A percentile compares a stretch with the other conserved stretches of the same genome.
phyloP scores from a whole-genome alignment of 805 yeast genomes.

The Priceomyces haplophilus region DNA sequence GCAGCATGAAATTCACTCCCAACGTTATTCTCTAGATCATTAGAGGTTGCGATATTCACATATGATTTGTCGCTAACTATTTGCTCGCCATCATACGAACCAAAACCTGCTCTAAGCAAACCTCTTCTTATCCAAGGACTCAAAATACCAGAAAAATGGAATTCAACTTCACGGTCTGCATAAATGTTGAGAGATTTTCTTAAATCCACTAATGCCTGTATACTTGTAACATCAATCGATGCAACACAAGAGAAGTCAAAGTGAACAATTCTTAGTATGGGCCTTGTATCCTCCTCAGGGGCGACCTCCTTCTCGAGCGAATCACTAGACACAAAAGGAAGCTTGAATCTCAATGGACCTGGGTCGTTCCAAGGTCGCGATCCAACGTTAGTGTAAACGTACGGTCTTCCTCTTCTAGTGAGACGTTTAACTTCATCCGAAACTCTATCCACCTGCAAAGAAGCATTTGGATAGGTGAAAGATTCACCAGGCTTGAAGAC shows the following conservation, averaged over 20 bases:
- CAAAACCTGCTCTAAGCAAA: slow-evolving; percentile 74
- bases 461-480: slow-evolving; percentile 77
- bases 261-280: slow-evolving; percentile 66
- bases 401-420: slow-evolving; percentile 61
- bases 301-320: slow-evolving; percentile 12
- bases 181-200: slow-evolving; percentile 67
- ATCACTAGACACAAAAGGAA: slow-evolving; percentile 27
- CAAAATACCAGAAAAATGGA: slow-evolving; percentile 81
- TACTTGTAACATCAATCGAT: slow-evolving; percentile 73
- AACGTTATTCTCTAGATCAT: slow-evolving; percentile 30
- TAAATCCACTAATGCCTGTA: slow-evolving; percentile 75
- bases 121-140: slow-evolving; percentile 86
- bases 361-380: slow-evolving; percentile 92
- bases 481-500: slow-evolving; percentile 82
- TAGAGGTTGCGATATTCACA: slow-evolving; percentile 35
- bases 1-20: slow-evolving; percentile 45
- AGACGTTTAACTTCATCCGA: slow-evolving; percentile 59
- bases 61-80: slow-evolving; percentile 38
- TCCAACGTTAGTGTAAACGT: slow-evolving; percentile 35
- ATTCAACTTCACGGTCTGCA: slow-evolving; percentile 81
- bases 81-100: slow-evolving; percentile 47
- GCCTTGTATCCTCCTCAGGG: slow-evolving; percentile 47
- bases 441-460: slow-evolving; percentile 67
- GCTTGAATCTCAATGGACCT: slow-evolving; percentile 51
- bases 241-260: slow-evolving; percentile 79